A percentile compares a stretch with the other conserved stretches of the same genome.
Evolutionary conservation across 176 grass and related monocot genomes (phyloP).

Genomic region (Cenchrus fungigraminus): DNA sequence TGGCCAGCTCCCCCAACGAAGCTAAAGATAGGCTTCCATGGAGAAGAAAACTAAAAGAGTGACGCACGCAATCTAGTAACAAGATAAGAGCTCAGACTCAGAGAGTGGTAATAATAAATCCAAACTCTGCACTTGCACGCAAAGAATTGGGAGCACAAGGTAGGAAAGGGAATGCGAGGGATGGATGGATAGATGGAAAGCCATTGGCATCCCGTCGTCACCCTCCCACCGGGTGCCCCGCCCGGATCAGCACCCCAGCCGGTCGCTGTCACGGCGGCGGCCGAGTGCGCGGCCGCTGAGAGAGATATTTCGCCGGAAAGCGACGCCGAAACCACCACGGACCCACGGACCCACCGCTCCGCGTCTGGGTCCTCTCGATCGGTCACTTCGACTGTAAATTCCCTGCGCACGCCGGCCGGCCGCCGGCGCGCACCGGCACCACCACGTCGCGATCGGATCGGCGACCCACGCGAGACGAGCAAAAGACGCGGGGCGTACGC

Average conservation of each 20-base stretch:
- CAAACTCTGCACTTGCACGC: background rate
- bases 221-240: background rate
- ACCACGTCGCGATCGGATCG: background rate
- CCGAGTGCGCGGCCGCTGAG: background rate
- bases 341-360: background rate
- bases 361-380: background rate
- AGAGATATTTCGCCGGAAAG: constrained; percentile 33
- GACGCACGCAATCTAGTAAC: background rate
- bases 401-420: background rate
- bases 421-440: too few species aligned
- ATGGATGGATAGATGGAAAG: background rate
- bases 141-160: background rate
- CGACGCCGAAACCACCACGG: constrained; percentile 9
- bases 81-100: background rate
- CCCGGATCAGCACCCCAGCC: background rate
- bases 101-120: background rate
- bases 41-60: background rate
- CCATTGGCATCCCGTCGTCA: background rate
- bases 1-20: background rate
- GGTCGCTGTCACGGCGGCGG: background rate
- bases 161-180: background rate
- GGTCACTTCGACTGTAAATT: background rate
- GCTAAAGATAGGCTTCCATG: background rate
- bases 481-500: too few species aligned
- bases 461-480: background rate